Base-by-base conservation (phyloP, 768 basidiomycete species). In the Arthromyces matolae region DNA sequence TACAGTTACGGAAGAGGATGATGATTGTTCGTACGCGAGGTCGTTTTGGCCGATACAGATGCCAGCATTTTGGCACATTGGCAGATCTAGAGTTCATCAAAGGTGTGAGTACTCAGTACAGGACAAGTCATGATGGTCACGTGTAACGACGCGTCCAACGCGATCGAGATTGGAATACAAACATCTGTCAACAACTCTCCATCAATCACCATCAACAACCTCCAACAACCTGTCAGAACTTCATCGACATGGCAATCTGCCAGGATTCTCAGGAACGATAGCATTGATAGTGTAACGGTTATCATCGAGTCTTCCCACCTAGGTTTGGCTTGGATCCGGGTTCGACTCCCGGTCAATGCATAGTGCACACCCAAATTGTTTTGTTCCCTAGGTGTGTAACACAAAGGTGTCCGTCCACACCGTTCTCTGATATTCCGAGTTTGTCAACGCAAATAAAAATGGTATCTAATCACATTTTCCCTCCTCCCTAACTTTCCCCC, bases 291-390 rank as follows among this genome's bases (percentile, higher is more conserved):
- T 57, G 56, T 57, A 57, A 18, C 50, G 56, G 56, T 56, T 40
- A 57, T 45, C 56, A 57, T 57, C 44, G 50, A 41, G 50, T 57
- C 56, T 57, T 57, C 56, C 56, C 56, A 57, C 8, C 1, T n/a
- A 13, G 18, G 20, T 20, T 14, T 63, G 73, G 73, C 72, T 70
- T 73, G 71, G 73, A 70, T 67, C 71, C 71, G 73, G 71, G 73
- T 75, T 75, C 73, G 73, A 75, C 69, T 75, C 73, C 71, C 72
- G 72, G 72, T 66, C 68, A 70, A 73, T 72, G 72, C 72, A 74
- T 20, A 2, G 25, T 32, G 23, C n/a, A 28, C 23, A 27, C n/a
- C 71, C 64, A 71, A n/a, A n/a, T n/a, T n/a, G n/a, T n/a, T n/a
- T n/a, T n/a, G n/a, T n/a, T n/a, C n/a, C n/a, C n/a, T n/a, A n/a